These are phyloP conservation scores for Coelastrella sp. DNA, from an alignment of 139 green algal genomes.

Conservation along the genomic window DNA sequence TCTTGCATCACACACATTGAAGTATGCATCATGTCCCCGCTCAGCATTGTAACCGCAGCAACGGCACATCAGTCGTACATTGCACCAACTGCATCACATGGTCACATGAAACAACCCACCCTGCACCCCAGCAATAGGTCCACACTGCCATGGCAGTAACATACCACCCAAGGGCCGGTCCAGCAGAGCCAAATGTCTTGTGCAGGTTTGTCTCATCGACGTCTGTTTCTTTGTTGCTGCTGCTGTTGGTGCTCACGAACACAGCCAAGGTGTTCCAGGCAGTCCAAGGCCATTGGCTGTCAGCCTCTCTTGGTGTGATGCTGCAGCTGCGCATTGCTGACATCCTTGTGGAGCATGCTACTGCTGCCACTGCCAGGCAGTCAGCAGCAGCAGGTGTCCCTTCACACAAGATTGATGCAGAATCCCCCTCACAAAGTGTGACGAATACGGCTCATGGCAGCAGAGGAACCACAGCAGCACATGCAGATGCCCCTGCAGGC, in stretches of 20 bases:
- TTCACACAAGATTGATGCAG: background rate
- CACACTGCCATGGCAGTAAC: too few relatives aligned
- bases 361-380: background rate
- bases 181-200: too few relatives aligned
- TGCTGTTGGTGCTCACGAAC: constrained; percentile 21
- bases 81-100: too few relatives aligned
- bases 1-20: too few relatives aligned
- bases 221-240: background rate
- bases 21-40: too few relatives aligned
- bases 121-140: too few relatives aligned
- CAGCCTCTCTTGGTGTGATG: constrained; percentile 32
- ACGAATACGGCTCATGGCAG: background rate
- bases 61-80: too few relatives aligned
- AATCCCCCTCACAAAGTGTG: background rate
- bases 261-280: constrained; percentile 31
- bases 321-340: constrained; percentile 34
- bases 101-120: too few relatives aligned
- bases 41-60: too few relatives aligned
- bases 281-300: constrained; percentile 39
- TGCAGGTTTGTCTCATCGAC: too few relatives aligned
- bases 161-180: too few relatives aligned
- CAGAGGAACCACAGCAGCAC: background rate
- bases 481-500: background rate
- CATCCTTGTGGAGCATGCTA: background rate
- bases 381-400: constrained; percentile 5